Percentiles rank a stretch among this genome's conserved stretches.
phyloP scores from a whole-genome alignment of 768 basidiomycete genomes.

The Steccherinum ochraceum region DNA sequence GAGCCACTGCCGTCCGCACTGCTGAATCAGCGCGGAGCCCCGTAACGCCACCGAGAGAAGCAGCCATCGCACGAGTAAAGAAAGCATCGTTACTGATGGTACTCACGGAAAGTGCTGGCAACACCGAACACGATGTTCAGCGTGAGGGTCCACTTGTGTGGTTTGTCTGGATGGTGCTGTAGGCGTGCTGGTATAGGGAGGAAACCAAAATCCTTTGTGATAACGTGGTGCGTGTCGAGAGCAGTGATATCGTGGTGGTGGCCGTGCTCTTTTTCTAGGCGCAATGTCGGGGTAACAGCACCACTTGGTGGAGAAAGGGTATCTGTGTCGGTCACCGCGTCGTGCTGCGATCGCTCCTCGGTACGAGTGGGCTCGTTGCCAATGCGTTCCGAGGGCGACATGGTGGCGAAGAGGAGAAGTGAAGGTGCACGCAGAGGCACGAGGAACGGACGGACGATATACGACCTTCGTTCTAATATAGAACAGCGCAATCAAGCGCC shows the following conservation, averaged over 20 bases:
- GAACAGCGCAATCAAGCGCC: no score
- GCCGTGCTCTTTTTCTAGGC: no score
- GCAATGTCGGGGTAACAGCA: not conserved
- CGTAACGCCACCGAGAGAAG: no score
- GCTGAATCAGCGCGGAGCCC: no score
- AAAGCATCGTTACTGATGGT: no score
- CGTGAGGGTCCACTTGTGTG: constrained; percentile 45
- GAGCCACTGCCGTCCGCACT: no score
- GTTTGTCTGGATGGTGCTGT: constrained; percentile 43
- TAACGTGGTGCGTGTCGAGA: not conserved
- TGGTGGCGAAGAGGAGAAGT: not conserved
- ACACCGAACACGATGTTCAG: constrained; percentile 58
- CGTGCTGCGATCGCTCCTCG: not conserved
- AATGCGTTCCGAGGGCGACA: no score
- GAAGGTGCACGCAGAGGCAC: no score
- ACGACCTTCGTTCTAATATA: not conserved
- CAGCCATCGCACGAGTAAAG: no score
- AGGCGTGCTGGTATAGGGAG: constrained; percentile 56
- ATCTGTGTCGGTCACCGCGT: not conserved
- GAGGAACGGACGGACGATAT: not conserved
- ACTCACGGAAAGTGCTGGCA: constrained; percentile 52
- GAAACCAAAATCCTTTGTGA: constrained; percentile 48
- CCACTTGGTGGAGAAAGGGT: not conserved
- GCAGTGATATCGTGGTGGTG: no score
- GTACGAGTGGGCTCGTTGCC: no score